Percentiles rank a stretch among this genome's conserved stretches.
Conservation (phyloP, 352 stramenopile species). For the Phytophthora citrophthora region DNA sequence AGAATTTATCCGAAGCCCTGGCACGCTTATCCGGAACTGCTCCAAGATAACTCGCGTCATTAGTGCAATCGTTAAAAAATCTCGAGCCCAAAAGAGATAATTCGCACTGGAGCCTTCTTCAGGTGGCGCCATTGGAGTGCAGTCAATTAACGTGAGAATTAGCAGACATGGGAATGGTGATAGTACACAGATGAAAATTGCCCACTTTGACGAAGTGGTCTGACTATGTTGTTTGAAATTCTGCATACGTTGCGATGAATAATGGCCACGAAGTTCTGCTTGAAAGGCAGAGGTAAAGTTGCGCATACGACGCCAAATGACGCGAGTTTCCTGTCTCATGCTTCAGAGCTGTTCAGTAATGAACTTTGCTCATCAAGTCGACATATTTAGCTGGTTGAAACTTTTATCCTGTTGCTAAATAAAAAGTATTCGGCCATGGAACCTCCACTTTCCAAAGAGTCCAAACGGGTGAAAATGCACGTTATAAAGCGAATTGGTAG, state of each 20-base stretch:
- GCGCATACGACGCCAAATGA: constrained; percentile 3
- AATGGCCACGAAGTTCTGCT: constrained; percentile 48
- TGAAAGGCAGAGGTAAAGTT: constrained; percentile 12
- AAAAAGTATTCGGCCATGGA: background rate
- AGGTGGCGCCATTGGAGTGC: constrained; percentile 19
- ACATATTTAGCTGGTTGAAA: background rate
- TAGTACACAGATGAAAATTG: constrained; percentile 9
- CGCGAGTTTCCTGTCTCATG: background rate
- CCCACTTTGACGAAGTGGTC: background rate
- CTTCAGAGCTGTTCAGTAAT: background rate
- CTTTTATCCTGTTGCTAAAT: background rate
- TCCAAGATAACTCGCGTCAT: constrained; percentile 11
- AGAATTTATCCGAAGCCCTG: background rate
- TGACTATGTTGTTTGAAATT: constrained; percentile 9
- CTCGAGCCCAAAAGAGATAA: constrained; percentile 37
- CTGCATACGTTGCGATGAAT: constrained; percentile 13
- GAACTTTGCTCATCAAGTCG: background rate
- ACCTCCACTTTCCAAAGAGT: background rate
- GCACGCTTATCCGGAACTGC: constrained; percentile 6
- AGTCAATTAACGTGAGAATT: constrained; percentile 32
- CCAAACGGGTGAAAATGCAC: constrained; percentile 1
- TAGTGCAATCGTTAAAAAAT: constrained; percentile 9
- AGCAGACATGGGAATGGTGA: constrained; percentile 38
- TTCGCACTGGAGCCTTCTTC: constrained; percentile 31
- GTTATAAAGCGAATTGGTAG: constrained; percentile 2